Evolutionary conservation across 2,329 filamentous ascomycete species (phyloP), one percentile per base, ranked within the genome.

Genomic region (Neonectria neomacrospora): DNA sequence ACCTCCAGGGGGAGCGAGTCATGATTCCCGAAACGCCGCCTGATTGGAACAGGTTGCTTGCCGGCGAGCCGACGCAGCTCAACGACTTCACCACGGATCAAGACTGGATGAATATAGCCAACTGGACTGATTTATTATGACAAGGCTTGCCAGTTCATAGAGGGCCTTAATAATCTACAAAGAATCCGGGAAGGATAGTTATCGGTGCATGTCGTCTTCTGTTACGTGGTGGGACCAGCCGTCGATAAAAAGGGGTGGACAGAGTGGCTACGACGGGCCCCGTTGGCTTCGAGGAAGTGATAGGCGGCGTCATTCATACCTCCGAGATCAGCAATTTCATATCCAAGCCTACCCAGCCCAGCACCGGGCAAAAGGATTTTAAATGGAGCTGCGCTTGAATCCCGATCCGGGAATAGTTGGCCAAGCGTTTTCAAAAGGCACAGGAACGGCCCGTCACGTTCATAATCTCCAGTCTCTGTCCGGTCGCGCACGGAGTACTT

Each of bases 401-500:
- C 45, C 3, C 71, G 58, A 1, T 75, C 63, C 0, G 79, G 78
- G 20, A 77, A 79, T 0, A 82, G 51, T 0, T 60, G 58, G 8
- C 76, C 57, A 0, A 83, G 58, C 0, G 77, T 78, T 6, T 69
- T 56, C 3, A 79, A 56, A 1, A 85, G 72, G 56, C 78, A 82
- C 0, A 74, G 70, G 52, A 83, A 83, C 0, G 79, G 77, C 0
- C 78, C 76, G 0, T 80, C 70, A 1, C 85, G 77, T 64, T 88
- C 85, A 39, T 78, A 73, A 0, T 67, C 61, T 1, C 85, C 86
- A 14, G 83, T 79, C 0, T 73, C 75, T 0, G 85, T 81, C 86
- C 86, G 88, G 68, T 88, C 86, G 5, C 86, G 79, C 3, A 88
- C 84, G 61, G 83, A 84, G 66, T 88, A 86, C 70, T 88, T 88